These are phyloP conservation scores for Massarina eburnea DNA, from an alignment of 2,329 filamentous ascomycete genomes.

Conservation along the genomic window DNA sequence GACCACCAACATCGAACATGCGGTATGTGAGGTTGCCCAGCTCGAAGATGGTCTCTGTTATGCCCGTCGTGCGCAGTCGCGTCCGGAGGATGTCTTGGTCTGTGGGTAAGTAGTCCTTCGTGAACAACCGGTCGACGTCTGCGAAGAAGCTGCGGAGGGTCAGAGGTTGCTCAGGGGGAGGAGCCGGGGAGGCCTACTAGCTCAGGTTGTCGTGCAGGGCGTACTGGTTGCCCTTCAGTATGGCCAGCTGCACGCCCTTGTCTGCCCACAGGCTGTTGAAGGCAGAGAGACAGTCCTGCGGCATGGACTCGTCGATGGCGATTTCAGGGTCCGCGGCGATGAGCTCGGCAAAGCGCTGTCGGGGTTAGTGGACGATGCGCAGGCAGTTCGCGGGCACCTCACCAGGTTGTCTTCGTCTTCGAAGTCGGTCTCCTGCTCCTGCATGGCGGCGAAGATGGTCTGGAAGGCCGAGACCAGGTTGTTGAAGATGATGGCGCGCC, in stretches of 20 bases:
- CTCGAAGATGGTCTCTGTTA: constrained; percentile 93
- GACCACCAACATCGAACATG: constrained; percentile 95
- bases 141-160: constrained; percentile 69
- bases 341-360: constrained; percentile 74
- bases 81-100: constrained; percentile 95
- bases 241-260: constrained; percentile 79
- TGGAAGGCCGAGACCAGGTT: constrained; percentile 93
- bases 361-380: constrained; percentile 7
- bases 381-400: constrained; percentile 34
- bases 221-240: constrained; percentile 92
- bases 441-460: constrained; percentile 87
- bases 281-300: constrained; percentile 73
- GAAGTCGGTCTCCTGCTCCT: constrained; percentile 77
- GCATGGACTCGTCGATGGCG: constrained; percentile 77
- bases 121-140: constrained; percentile 64
- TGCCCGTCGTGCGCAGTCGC: constrained; percentile 87
- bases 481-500: constrained; percentile 92
- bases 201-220: constrained; percentile 92
- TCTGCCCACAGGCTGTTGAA: constrained; percentile 86
- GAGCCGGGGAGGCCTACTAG: constrained; percentile 65
- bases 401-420: constrained; percentile 79
- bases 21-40: constrained; percentile 89
- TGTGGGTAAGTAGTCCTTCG: constrained; percentile 78
- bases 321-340: constrained; percentile 82
- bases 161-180: constrained; percentile 9